These are phyloP conservation scores for Chytriomyces sp. DNA, from an alignment of 192 early-diverging fungal genomes.

Conservation along the genomic window DNA sequence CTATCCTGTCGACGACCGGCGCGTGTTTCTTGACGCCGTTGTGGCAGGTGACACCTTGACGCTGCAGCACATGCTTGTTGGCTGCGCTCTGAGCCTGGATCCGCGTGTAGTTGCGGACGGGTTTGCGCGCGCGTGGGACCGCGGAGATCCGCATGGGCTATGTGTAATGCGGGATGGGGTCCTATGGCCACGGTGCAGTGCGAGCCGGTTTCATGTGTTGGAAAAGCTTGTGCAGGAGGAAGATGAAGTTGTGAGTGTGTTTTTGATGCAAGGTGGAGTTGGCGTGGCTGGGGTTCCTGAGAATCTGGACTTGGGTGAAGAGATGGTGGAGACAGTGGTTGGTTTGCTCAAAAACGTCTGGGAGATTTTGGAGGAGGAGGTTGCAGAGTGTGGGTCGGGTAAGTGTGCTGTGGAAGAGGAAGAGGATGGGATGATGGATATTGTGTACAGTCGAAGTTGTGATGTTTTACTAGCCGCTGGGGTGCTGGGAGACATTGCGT, in stretches of 20 bases:
- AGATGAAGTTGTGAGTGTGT: conserved; percentile 25
- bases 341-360: not conserved
- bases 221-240: conserved; percentile 33
- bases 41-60: conserved; percentile 8
- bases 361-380: conserved; percentile 17
- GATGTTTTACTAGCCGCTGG: conserved; percentile 23
- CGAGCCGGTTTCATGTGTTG: conserved; percentile 14
- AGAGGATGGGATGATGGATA: not conserved
- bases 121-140: conserved; percentile 33
- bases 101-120: conserved; percentile 27
- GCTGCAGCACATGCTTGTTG: conserved; percentile 6
- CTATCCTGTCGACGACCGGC: conserved; percentile 33
- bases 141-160: conserved; percentile 18
- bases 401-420: not conserved
- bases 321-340: conserved; percentile 3
- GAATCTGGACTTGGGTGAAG: conserved; percentile 6
- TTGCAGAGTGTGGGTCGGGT: too few relatives aligned
- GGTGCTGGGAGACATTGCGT: conserved; percentile 1
- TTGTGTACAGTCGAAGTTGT: conserved; percentile 9
- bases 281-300: not conserved
- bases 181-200: conserved; percentile 32
- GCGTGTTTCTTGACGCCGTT: conserved; percentile 23
- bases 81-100: conserved; percentile 14
- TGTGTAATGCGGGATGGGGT: conserved; percentile 4
- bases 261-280: conserved; percentile 10